phyloP scores from a whole-genome alignment of 106 monocot species.

The Narthecium ossifragum region DNA sequence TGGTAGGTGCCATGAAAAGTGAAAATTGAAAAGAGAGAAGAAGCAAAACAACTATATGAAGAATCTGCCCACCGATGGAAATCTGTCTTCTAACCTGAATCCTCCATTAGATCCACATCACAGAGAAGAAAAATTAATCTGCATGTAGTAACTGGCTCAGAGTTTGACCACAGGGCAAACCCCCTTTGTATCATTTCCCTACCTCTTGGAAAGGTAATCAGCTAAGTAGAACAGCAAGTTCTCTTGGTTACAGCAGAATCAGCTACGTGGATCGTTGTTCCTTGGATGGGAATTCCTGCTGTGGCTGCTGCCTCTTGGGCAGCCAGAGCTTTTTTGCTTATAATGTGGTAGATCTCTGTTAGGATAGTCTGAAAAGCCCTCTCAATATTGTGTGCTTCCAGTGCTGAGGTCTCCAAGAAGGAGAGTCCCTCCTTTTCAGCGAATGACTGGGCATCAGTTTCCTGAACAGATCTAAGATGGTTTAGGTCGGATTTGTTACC shows the following conservation, averaged over 20 bases:
- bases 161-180: no score
- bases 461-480: conserved; percentile 43
- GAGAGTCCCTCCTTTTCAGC: conserved; percentile 73
- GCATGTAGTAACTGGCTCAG: no score
- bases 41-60: background rate
- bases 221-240: conserved; percentile 51
- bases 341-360: conserved; percentile 52
- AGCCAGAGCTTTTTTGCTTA: conserved; percentile 65
- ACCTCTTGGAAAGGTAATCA: background rate
- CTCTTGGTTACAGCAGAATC: conserved; percentile 27
- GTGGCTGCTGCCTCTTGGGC: conserved; percentile 38
- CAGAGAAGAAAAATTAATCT: background rate
- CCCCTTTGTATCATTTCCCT: no score
- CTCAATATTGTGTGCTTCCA: conserved; percentile 63
- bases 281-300: conserved; percentile 31
- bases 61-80: background rate
- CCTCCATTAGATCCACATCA: background rate
- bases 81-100: background rate
- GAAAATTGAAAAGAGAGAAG: no score
- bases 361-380: conserved; percentile 52
- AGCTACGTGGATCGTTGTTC: conserved; percentile 58
- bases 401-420: conserved; percentile 68
- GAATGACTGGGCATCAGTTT: conserved; percentile 38
- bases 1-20: no score
- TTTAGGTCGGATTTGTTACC: conserved; percentile 73